Conservation (phyloP, 192 early-diverging fungal genomes). For the Phycomyces nitens region DNA sequence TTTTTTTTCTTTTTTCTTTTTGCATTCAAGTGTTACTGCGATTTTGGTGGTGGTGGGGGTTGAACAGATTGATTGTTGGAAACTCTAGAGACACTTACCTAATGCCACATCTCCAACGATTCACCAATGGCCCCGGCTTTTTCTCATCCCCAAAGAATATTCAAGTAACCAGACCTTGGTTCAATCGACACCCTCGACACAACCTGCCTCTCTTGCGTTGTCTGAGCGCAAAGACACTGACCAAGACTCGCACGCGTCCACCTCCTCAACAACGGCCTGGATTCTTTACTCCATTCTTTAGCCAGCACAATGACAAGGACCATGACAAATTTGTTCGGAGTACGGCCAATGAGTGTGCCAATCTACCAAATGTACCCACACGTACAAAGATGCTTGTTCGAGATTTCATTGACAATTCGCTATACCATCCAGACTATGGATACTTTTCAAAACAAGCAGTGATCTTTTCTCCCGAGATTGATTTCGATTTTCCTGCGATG, state of each 20-base stretch:
- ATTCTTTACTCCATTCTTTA: constrained; percentile 28
- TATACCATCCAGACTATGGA: constrained; percentile 94
- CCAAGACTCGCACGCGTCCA: background rate
- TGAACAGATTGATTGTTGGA: no score
- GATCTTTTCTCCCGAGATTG: constrained; percentile 62
- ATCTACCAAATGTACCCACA: constrained; percentile 40
- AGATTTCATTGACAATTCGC: constrained; percentile 91
- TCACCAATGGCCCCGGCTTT: no score
- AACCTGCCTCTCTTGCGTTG: background rate
- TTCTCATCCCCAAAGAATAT: no score
- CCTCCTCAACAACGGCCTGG: constrained; percentile 4
- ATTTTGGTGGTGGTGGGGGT: no score
- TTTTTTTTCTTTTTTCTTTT: no score
- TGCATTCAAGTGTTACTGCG: no score
- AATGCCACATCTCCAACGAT: no score
- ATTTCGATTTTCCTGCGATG: constrained; percentile 59
- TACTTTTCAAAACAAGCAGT: constrained; percentile 93
- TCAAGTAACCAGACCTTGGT: no score
- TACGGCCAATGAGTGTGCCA: constrained; percentile 42
- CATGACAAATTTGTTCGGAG: constrained; percentile 41
- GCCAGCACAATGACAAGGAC: constrained; percentile 27
- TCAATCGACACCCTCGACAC: no score
- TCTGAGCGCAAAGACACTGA: background rate
- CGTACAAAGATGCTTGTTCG: constrained; percentile 70
- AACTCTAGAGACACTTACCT: no score